Conservation (phyloP, 169 alveolate genomes). For the Eimeria tenella region DNA sequence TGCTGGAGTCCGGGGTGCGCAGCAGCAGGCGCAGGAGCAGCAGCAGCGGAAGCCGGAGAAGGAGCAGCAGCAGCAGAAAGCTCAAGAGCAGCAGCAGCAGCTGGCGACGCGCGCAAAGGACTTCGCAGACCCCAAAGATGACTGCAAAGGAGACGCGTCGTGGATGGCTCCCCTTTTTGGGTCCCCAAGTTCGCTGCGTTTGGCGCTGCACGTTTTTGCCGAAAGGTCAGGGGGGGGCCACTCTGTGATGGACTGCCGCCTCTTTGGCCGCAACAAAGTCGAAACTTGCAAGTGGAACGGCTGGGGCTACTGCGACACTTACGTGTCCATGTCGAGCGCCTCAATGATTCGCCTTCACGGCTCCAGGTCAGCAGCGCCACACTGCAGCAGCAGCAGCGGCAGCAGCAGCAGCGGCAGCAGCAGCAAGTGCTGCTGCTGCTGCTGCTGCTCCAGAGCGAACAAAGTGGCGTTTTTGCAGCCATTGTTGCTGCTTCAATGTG, state of each 20-base stretch:
- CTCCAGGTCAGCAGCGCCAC: neutral
- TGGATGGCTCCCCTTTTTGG: neutral
- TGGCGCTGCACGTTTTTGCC: neutral
- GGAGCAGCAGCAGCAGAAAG: too few species aligned
- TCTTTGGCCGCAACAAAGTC: conserved; percentile 12
- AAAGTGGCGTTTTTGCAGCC: neutral
- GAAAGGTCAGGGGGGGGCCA: neutral
- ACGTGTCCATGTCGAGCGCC: neutral
- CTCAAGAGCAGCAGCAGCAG: too few species aligned
- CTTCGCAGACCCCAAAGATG: neutral
- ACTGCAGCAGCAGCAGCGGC: neutral
- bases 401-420: neutral
- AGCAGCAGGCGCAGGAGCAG: too few species aligned
- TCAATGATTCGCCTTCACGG: neutral
- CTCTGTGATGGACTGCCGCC: neutral
- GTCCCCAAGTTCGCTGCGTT: neutral
- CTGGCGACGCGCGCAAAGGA: neutral
- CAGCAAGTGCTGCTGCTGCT: neutral
- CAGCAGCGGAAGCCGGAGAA: too few species aligned
- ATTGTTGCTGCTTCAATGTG: conserved; percentile 8
- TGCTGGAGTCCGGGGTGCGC: too few species aligned
- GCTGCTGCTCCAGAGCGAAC: neutral
- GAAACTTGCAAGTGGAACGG: conserved; percentile 58
- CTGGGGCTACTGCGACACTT: conserved; percentile 50
- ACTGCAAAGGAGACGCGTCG: neutral